Evolutionary conservation across 2,329 filamentous ascomycete genomes (phyloP).

Genomic region (Ophiostoma himal-ulmi): DNA sequence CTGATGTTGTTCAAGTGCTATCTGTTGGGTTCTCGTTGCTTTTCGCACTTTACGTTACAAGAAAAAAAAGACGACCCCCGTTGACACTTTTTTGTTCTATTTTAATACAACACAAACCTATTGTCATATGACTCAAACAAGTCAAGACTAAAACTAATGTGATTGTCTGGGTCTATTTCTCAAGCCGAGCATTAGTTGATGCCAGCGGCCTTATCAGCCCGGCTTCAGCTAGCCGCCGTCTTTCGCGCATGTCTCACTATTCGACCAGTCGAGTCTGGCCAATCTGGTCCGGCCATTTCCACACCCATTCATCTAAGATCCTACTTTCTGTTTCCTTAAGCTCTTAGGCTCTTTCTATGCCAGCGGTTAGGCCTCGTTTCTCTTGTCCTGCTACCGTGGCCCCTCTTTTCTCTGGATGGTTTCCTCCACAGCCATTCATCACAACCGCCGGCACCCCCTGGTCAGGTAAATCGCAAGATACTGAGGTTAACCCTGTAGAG

Average conservation of each 20-base stretch:
- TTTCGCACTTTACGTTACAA: background rate
- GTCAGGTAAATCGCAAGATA: background rate
- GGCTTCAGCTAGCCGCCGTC: background rate
- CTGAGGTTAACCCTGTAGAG: slow-evolving; percentile 8
- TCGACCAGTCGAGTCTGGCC: background rate
- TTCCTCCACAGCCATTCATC: background rate
- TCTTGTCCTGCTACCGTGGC: background rate
- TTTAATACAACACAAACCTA: background rate
- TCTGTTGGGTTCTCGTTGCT: background rate
- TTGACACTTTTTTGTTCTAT: background rate
- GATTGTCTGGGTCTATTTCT: background rate
- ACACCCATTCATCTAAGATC: background rate
- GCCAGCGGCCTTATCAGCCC: background rate
- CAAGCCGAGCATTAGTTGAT: background rate
- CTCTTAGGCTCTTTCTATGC: background rate
- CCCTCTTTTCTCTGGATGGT: background rate
- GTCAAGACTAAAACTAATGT: background rate
- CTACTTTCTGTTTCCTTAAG: too few relatives aligned
- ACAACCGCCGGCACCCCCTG: slow-evolving; percentile 1
- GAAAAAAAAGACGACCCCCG: too few relatives aligned
- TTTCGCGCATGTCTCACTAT: background rate
- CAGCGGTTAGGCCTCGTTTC: background rate
- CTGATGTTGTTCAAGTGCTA: too few relatives aligned
- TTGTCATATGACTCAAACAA: background rate
- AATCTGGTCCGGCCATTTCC: background rate